These are phyloP conservation scores for Adansonia grandidieri DNA, from an alignment of 441 rosid genomes.

Conservation along the genomic window DNA sequence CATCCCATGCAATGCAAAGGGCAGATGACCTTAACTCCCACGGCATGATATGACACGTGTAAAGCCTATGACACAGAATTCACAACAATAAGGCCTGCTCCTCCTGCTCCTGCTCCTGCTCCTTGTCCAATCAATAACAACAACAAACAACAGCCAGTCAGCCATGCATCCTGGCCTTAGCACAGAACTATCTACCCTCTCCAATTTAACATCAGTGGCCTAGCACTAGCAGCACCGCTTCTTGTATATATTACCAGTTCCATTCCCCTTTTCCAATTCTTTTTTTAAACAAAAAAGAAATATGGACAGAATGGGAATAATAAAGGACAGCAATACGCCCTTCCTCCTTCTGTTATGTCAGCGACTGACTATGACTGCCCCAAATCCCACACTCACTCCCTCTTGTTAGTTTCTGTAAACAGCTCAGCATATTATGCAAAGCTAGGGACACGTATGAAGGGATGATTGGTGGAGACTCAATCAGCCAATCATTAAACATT, in stretches of 20 bases:
- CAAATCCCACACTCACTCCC: background rate
- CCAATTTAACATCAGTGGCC: background rate
- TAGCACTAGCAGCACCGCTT: background rate
- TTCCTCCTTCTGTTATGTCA: conserved; percentile 18
- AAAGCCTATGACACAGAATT: no score
- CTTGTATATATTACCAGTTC: background rate
- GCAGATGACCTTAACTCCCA: no score
- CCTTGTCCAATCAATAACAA: conserved; percentile 29
- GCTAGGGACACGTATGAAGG: conserved; percentile 17
- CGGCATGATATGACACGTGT: no score
- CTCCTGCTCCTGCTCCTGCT: background rate
- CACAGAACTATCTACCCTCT: background rate
- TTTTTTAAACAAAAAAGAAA: background rate
- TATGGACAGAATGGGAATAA: conserved; percentile 30
- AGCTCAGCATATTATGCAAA: conserved; percentile 25
- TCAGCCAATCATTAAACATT: conserved; percentile 12
- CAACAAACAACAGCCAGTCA: background rate
- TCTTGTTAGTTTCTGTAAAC: conserved; percentile 9
- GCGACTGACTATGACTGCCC: background rate
- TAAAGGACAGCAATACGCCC: conserved; percentile 15
- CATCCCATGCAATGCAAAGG: no score
- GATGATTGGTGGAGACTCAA: conserved; percentile 19
- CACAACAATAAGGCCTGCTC: no score
- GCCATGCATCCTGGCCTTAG: no score
- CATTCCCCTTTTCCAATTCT: background rate